Evolutionary conservation across 169 alveolate species (phyloP).

Genomic region (Cystoisospora suis): DNA sequence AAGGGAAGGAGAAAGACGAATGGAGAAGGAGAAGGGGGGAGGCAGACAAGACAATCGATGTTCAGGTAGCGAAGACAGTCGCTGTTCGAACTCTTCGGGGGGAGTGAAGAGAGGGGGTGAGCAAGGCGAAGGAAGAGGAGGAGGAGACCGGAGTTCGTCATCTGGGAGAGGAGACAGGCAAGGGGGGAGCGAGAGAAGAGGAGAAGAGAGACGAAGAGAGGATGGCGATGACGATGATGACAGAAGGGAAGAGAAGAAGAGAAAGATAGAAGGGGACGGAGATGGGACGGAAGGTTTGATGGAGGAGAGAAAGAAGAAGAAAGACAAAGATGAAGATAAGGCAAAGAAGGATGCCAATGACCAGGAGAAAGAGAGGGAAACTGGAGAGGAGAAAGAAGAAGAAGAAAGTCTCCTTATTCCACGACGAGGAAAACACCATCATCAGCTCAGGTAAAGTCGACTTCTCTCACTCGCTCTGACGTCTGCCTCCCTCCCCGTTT

Average conservation of each 20-base stretch:
- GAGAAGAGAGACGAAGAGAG: not conserved
- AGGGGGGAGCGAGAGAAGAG: not conserved
- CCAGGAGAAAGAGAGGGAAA: not conserved
- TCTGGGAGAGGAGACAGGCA: not conserved
- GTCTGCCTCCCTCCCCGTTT: not conserved
- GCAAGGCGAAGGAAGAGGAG: not conserved
- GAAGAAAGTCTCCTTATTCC: not conserved
- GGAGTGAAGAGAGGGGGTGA: not conserved
- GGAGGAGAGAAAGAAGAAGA: not conserved
- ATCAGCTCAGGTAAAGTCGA: conserved; percentile 14
- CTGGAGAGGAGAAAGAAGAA: not conserved
- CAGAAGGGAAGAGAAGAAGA: not conserved
- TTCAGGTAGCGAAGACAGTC: too few relatives aligned
- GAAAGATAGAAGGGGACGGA: not conserved
- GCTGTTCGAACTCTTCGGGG: not conserved
- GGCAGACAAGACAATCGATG: not conserved
- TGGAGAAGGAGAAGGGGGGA: not conserved
- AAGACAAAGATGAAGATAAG: not conserved
- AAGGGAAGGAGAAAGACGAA: not conserved
- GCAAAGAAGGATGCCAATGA: not conserved
- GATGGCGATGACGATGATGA: too few relatives aligned
- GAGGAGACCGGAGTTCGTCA: not conserved
- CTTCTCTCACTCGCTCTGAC: not conserved
- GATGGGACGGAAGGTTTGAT: not conserved
- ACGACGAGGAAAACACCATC: conserved; percentile 1